phyloP scores from a whole-genome alignment of 768 basidiomycete species.

The Dendrothele bispora region DNA sequence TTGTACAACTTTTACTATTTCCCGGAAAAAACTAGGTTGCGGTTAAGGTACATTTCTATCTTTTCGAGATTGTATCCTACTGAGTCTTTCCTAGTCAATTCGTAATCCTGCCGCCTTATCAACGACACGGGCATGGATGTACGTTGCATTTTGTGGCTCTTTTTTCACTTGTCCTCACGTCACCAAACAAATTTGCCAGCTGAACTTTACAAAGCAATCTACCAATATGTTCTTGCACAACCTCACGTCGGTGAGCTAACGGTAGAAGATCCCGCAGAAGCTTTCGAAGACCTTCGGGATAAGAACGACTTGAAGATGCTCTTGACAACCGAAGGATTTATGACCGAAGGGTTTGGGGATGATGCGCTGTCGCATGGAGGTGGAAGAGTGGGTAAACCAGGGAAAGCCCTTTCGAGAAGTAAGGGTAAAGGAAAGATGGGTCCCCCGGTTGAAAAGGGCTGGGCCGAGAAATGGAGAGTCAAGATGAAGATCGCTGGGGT shows the following conservation, averaged over 20 bases:
- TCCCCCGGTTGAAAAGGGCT: conserved; percentile 73
- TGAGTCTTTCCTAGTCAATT: conserved; percentile 68
- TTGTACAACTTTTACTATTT: conserved; percentile 96
- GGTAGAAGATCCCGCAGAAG: conserved; percentile 97
- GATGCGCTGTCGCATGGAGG: conserved; percentile 47
- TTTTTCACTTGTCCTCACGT: neutral
- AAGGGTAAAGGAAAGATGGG: conserved; percentile 62
- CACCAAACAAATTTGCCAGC: conserved; percentile 44
- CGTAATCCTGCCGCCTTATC: conserved; percentile 88
- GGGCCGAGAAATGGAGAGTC: conserved; percentile 78
- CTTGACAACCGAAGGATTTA: conserved; percentile 60
- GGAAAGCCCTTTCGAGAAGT: conserved; percentile 41
- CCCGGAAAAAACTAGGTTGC: conserved; percentile 85
- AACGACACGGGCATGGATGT: conserved; percentile 90
- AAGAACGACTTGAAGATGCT: conserved; percentile 87
- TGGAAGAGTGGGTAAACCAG: conserved; percentile 46
- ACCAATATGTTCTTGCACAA: conserved; percentile 67
- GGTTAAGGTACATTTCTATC: conserved; percentile 65
- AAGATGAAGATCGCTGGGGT: conserved; percentile 91
- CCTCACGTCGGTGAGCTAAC: conserved; percentile 86
- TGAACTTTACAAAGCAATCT: conserved; percentile 84
- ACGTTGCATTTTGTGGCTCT: conserved; percentile 26
- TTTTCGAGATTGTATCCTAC: neutral
- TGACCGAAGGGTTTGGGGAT: conserved; percentile 66
- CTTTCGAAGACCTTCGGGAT: conserved; percentile 95